Evolutionary conservation across 768 basidiomycete species (phyloP).

Genomic region (Roridomyces roridus): DNA sequence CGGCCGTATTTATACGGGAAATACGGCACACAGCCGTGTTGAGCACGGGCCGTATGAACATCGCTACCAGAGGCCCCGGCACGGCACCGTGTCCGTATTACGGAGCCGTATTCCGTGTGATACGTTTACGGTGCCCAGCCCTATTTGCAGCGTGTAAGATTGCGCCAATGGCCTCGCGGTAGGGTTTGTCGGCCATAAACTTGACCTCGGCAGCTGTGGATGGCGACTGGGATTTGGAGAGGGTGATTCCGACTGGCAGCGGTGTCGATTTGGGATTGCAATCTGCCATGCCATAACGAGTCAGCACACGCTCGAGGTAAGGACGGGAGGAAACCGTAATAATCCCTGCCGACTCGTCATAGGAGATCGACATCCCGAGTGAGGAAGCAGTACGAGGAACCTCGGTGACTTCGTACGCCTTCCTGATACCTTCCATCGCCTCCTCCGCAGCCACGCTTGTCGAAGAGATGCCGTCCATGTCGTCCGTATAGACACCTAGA

Average conservation of each 20-base stretch:
- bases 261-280: conserved; percentile 31
- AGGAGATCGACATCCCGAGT: conserved; percentile 9
- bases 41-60: too few species aligned
- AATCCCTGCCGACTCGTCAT: conserved; percentile 18
- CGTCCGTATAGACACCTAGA: not conserved
- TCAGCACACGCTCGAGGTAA: conserved; percentile 22
- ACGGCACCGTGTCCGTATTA: too few species aligned
- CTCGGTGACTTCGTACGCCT: conserved; percentile 27
- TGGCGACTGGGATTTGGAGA: conserved; percentile 16
- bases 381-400: conserved; percentile 28
- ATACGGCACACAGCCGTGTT: too few species aligned
- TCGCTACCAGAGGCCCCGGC: too few species aligned
- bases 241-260: conserved; percentile 20
- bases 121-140: too few species aligned
- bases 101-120: too few species aligned
- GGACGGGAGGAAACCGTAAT: conserved; percentile 16
- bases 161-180: conserved; percentile 27
- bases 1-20: too few species aligned
- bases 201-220: not conserved
- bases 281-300: conserved; percentile 23
- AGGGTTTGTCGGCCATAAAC: conserved; percentile 34
- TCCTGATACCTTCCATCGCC: conserved; percentile 8
- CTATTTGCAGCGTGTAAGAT: conserved; percentile 29
- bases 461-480: conserved; percentile 1
- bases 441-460: conserved; percentile 2